Percentiles rank a stretch among this genome's conserved stretches.
phyloP scores from a whole-genome alignment of 352 stramenopile species.

The Globisporangium lucens region DNA sequence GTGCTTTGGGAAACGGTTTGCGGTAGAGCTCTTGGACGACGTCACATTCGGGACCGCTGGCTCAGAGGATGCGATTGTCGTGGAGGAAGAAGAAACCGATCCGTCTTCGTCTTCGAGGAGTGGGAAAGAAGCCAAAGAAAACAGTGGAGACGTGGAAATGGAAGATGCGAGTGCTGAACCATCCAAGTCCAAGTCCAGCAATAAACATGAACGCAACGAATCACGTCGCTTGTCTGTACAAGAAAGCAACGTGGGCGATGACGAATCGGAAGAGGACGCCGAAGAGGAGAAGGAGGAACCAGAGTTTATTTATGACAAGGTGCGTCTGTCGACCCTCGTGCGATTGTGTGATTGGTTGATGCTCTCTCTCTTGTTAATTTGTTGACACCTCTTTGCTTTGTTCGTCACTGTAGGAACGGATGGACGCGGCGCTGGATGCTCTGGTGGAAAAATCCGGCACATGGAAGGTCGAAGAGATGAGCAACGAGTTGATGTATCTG shows the following conservation, averaged over 20 bases:
- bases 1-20: slow-evolving; percentile 71
- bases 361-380: background rate
- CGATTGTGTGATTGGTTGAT: background rate
- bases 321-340: slow-evolving; percentile 20
- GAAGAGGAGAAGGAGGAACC: slow-evolving; percentile 8
- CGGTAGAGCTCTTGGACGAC: slow-evolving; percentile 40
- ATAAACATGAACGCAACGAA: background rate
- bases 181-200: background rate
- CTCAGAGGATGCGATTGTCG: slow-evolving; percentile 19
- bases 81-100: slow-evolving; percentile 14
- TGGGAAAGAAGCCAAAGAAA: slow-evolving; percentile 11
- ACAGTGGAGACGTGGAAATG: slow-evolving; percentile 3
- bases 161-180: slow-evolving; percentile 5
- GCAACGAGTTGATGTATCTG: slow-evolving; percentile 60
- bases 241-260: background rate
- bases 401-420: slow-evolving; percentile 35
- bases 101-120: background rate
- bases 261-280: slow-evolving; percentile 9
- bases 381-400: slow-evolving; percentile 1
- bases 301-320: slow-evolving; percentile 83
- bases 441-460: slow-evolving; percentile 54
- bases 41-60: slow-evolving; percentile 27
- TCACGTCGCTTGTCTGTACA: background rate
- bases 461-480: slow-evolving; percentile 76
- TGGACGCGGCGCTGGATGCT: slow-evolving; percentile 42